Conservation (phyloP, 2,329 filamentous ascomycete species). For the Cordyceps cicadae region DNA sequence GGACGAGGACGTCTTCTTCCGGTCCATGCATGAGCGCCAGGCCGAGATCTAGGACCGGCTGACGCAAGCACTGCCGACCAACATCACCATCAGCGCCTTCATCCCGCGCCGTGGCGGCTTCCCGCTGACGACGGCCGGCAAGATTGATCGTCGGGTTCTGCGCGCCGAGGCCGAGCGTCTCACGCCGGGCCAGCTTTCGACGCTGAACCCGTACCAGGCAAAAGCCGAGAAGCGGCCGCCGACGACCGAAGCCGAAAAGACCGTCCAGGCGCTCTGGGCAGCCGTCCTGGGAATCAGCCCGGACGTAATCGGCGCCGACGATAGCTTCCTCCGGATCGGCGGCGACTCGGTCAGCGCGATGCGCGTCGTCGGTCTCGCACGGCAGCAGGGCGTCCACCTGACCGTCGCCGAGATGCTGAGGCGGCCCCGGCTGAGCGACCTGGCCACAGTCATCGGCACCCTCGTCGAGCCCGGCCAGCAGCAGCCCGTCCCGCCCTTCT, state of each 20-base stretch:
- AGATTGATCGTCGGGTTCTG: neutral
- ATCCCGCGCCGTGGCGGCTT: neutral
- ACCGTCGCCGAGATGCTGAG: constrained; percentile 38
- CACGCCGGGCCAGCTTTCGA: neutral
- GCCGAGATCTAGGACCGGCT: neutral
- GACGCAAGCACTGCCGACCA: neutral
- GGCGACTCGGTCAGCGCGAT: constrained; percentile 41
- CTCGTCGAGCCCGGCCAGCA: neutral
- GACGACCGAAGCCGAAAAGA: neutral
- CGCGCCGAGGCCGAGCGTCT: neutral
- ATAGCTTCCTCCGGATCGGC: constrained; percentile 3
- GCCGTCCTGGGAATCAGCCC: neutral
- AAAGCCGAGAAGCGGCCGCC: neutral
- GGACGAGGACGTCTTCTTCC: neutral
- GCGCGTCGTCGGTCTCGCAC: constrained; percentile 36
- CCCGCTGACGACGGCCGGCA: constrained; percentile 1
- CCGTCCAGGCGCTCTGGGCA: constrained; percentile 1
- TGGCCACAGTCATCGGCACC: constrained; percentile 26
- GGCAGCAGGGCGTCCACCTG: constrained; percentile 29
- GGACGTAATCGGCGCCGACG: constrained; percentile 13
- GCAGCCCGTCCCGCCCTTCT: neutral
- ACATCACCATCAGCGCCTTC: constrained; percentile 1
- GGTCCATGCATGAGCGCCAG: neutral
- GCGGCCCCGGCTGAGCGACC: constrained; percentile 33
- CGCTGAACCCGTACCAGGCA: neutral